Evolutionary conservation across 306 rosid species (phyloP), one percentile per base, ranked within the genome.

Genomic region (Prunus salicina): DNA sequence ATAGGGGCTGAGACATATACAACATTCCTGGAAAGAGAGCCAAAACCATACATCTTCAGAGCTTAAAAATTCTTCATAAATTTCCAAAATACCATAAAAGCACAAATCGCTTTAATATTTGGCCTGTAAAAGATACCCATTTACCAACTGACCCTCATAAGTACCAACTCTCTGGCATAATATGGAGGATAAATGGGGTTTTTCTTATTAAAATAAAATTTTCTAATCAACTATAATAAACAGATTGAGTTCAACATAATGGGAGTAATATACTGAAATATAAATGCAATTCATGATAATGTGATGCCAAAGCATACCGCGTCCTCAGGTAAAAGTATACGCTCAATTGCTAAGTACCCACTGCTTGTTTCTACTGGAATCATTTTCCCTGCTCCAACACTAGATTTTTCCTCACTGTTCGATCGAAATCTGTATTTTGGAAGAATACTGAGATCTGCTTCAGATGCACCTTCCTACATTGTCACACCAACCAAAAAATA

Each of bases 401-500:
- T 81, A 56, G 88, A 67, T 78, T 92, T 93, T 64, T 82, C 86
- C 68, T 84, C 93, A 38, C 81, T 47, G 71, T 69, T 84, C 20
- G 61, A n/a, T 79, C 34, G 87, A 81, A 89, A 96, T 82, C 77
- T 87, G 75, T 92, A 96, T 83, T 77, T 89, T 12, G 96, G 91
- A 67, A 96, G 97, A 41, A 82, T 46, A 65, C 89, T 82, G 46
- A 96, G 95, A 86, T 96, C 99, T 75, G 99, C 93, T 77, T 92
- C 99, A 0, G 98, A 87, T 14, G 97, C 99, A 82, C 99, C 98
- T 76, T 88, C 96, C 98, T 96, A 80, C 72, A 75, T 86, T 66
- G 53, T 41, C 76, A 72, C 74, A 70, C 68, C 76, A 67, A 45
- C 71, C 65, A 83, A 60, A 15, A 38, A 28, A 84, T 51, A 71